Evolutionary conservation across 192 early-diverging fungal genomes (phyloP), one percentile per base, ranked within the genome.

Genomic region (Funneliformis geosporum): DNA sequence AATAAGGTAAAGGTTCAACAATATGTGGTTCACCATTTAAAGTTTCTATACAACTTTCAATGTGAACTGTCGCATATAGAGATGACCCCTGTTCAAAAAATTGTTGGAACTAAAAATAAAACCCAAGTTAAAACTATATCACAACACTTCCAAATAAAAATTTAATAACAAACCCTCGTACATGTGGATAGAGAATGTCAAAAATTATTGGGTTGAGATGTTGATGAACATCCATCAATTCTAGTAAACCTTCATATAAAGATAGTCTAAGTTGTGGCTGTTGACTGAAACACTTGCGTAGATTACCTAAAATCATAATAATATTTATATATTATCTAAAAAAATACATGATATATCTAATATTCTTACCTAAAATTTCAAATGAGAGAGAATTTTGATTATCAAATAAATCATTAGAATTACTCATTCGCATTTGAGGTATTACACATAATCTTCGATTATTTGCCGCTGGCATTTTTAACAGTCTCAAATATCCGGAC

Each of bases 281-380:
- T 81, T 93, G 91, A 64, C 88, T 91, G 74, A 93, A 82, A 38
- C 92, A 92, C 27, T 91, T 87, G 5, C 92, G 86, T 47, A 94
- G 60, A 43, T 91, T 87, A 16, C 92, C 91, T 81, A 88, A 27
- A 27, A 79, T 47, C 81, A 50, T 80, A 81, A 78, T 78, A 79
- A 28, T 81, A 50, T 67, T 60, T 5, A 2, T 12, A 21, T 21
- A 39, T 40, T 39, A 8, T 42, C 8, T 25, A 21, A 40, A 8
- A 10, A 11, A 8, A 27, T 5, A 70, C 77, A 67, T 38, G 23
- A 1, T 33, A 9, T 12, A 14, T 60, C 44, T 18, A 0, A 18
- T 7, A 76, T 44, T n/a, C 12, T 46, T 66, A 76, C 78, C 46
- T 25, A 79, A 18, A 14, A 89, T 81, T 9, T 82, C 78, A 65